Evolutionary conservation across 192 early-diverging fungal genomes (phyloP).

Genomic region (Coemansia sp.): DNA sequence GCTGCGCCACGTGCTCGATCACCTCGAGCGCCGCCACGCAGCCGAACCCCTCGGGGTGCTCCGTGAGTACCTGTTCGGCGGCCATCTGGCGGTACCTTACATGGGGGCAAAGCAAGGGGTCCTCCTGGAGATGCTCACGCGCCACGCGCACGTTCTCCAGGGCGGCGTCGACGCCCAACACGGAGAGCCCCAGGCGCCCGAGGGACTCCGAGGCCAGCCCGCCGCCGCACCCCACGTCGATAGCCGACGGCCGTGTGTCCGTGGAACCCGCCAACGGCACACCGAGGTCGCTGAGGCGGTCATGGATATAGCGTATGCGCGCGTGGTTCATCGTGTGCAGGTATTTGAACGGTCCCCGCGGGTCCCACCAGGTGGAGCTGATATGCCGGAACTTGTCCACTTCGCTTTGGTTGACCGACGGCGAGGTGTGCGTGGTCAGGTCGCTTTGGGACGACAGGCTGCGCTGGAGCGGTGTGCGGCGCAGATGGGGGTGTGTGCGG

Average conservation of each 20-base stretch:
- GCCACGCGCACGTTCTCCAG: conserved; percentile 83
- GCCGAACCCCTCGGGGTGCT: conserved; percentile 64
- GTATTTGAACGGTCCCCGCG: conserved; percentile 79
- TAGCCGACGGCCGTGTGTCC: conserved; percentile 31
- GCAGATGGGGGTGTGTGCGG: no score
- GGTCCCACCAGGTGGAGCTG: conserved; percentile 84
- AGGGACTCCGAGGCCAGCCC: conserved; percentile 85
- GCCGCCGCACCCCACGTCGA: conserved; percentile 96
- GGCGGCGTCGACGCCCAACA: conserved; percentile 84
- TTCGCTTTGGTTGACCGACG: conserved; percentile 17
- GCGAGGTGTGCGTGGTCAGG: neutral
- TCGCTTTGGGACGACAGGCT: neutral
- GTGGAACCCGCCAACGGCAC: neutral
- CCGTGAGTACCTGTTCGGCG: conserved; percentile 58
- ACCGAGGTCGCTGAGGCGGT: conserved; percentile 34
- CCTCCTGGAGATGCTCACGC: conserved; percentile 61
- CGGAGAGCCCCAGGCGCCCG: conserved; percentile 69
- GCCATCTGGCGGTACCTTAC: conserved; percentile 44
- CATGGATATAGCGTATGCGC: conserved; percentile 73
- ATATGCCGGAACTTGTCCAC: conserved; percentile 28
- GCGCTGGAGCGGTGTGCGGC: no score
- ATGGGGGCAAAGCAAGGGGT: conserved; percentile 60
- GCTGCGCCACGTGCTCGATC: conserved; percentile 87
- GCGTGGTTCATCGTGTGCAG: conserved; percentile 74
- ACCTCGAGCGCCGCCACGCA: conserved; percentile 85